Conservation (phyloP, 495 filamentous ascomycete genomes). For the Filosporella fistucella region DNA sequence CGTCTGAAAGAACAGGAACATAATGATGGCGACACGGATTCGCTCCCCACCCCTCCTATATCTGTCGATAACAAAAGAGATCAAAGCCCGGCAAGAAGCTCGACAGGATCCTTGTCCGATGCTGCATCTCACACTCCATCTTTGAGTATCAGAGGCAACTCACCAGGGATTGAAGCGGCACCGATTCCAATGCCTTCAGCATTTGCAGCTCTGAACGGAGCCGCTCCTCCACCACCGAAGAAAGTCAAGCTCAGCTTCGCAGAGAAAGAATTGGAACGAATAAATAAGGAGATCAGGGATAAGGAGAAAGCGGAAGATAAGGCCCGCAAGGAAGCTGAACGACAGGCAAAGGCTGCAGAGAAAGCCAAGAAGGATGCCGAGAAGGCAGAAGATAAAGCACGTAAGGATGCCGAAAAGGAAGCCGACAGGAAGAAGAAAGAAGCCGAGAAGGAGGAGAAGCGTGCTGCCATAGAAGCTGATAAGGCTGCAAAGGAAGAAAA, state of each 20-base stretch:
- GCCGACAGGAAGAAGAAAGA: conserved; percentile 28
- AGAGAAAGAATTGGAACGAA: conserved; percentile 27
- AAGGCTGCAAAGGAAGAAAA: conserved; percentile 34
- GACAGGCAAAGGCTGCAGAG: conserved; percentile 6
- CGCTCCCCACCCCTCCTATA: background rate
- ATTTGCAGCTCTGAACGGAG: conserved; percentile 12
- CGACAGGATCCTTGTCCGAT: conserved; percentile 8
- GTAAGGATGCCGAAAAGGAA: conserved; percentile 43
- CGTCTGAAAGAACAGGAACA: background rate
- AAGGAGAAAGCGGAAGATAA: conserved; percentile 29
- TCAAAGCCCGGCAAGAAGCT: conserved; percentile 13
- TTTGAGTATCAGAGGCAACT: background rate
- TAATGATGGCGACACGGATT: background rate
- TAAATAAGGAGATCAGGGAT: conserved; percentile 8
- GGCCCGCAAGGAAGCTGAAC: conserved; percentile 13
- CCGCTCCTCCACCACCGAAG: conserved; percentile 27
- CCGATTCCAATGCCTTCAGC: conserved; percentile 2
- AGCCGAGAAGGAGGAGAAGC: conserved; percentile 39
- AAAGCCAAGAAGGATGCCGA: conserved; percentile 35
- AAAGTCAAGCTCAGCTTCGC: conserved; percentile 45
- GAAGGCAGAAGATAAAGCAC: conserved; percentile 36
- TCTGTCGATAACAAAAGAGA: background rate
- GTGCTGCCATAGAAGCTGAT: conserved; percentile 34
- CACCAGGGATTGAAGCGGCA: background rate
- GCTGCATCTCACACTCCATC: conserved; percentile 7